These are phyloP conservation scores for Globisporangium echinulatum DNA, from an alignment of 352 stramenopile species.

Conservation along the genomic window DNA sequence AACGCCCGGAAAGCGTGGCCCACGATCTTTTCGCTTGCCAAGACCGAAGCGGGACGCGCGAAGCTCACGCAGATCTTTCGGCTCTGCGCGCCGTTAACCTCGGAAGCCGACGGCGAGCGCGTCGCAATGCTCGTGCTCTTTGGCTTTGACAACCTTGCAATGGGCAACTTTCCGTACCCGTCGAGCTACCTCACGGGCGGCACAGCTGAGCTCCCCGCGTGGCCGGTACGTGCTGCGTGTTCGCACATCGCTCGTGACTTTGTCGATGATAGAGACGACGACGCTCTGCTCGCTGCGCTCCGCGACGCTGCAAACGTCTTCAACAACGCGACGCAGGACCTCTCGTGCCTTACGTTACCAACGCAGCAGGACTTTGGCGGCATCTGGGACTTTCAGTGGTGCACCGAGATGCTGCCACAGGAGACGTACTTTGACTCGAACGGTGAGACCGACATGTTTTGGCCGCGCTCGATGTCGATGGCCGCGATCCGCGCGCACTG, in stretches of 20 bases:
- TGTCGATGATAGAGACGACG: slow-evolving; percentile 18
- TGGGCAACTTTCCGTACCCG: slow-evolving; percentile 95
- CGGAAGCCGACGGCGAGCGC: slow-evolving; percentile 35
- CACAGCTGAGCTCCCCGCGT: slow-evolving; percentile 73
- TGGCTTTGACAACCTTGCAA: slow-evolving; percentile 91
- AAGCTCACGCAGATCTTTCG: slow-evolving; percentile 57
- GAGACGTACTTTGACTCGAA: slow-evolving; percentile 88
- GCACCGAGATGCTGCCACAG: slow-evolving; percentile 88
- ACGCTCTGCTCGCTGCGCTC: slow-evolving; percentile 38
- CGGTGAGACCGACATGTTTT: slow-evolving; percentile 91
- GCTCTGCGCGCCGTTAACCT: slow-evolving; percentile 54
- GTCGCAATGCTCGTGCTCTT: slow-evolving; percentile 73
- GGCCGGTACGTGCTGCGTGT: slow-evolving; percentile 90
- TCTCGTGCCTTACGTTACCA: slow-evolving; percentile 70
- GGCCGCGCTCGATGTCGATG: slow-evolving; percentile 58
- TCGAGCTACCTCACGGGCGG: slow-evolving; percentile 90
- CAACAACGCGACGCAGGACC: slow-evolving; percentile 81
- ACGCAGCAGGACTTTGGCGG: slow-evolving; percentile 69
- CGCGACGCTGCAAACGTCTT: slow-evolving; percentile 78
- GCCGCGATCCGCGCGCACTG: slow-evolving; percentile 57
- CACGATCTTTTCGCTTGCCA: slow-evolving; percentile 66
- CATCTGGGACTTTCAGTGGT: slow-evolving; percentile 92
- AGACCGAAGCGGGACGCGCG: slow-evolving; percentile 41
- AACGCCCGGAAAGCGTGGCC: slow-evolving; percentile 81
- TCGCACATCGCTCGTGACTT: slow-evolving; percentile 53